A percentile compares a stretch with the other conserved stretches of the same genome.
Evolutionary conservation across 1,139 yeast species (phyloP).

Genomic region (Yamadazyma friedrichii): DNA sequence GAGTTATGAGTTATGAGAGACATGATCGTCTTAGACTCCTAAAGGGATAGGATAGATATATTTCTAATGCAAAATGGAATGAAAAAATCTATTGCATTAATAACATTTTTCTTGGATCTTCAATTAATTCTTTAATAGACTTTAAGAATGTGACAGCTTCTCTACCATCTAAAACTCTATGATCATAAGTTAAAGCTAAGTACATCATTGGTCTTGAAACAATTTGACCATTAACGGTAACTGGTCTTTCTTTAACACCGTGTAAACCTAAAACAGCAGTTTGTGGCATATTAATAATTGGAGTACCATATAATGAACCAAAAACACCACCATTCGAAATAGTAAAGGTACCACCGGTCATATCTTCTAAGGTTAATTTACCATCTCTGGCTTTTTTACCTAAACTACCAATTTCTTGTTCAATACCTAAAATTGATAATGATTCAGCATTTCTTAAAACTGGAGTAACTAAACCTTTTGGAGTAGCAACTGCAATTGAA

Average conservation of each 20-base stretch:
- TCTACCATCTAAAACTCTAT: conserved; percentile 97
- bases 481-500: conserved; percentile 97
- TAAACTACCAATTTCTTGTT: conserved; percentile 75
- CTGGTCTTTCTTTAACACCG: conserved; percentile 97
- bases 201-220: conserved; percentile 99
- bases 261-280: conserved; percentile 97
- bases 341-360: conserved; percentile 99
- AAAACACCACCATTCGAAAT: conserved; percentile 99
- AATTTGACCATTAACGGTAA: conserved; percentile 91
- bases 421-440: conserved; percentile 83
- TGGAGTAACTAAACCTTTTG: conserved; percentile 98
- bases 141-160: conserved; percentile 97
- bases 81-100: conserved; percentile 41
- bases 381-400: conserved; percentile 97
- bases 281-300: conserved; percentile 97
- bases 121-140: conserved; percentile 94
- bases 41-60: not conserved
- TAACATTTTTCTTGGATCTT: conserved; percentile 99
- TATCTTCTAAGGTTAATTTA: conserved; percentile 93
- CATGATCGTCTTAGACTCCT: too few relatives aligned
- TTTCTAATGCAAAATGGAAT: not conserved
- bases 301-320: conserved; percentile 97
- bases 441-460: conserved; percentile 97
- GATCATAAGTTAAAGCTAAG: conserved; percentile 97
- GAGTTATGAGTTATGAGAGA: too few relatives aligned